Evolutionary conservation across 2,329 filamentous ascomycete genomes (phyloP).

Genomic region (Capronia epimyces): DNA sequence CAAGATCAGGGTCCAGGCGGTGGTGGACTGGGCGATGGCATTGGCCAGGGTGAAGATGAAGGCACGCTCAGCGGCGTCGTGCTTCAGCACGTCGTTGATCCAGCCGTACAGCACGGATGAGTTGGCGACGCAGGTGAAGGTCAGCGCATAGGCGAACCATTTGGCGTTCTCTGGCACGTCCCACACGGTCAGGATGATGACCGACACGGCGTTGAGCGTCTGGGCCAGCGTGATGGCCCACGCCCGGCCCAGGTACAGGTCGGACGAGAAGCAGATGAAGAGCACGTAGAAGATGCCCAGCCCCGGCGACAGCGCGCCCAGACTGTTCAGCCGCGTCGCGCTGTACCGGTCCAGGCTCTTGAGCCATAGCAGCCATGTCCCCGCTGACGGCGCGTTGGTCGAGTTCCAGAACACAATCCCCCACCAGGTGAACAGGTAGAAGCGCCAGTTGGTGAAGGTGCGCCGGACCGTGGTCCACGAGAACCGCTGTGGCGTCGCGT

Average conservation of each 20-base stretch:
- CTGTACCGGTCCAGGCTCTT: conserved; percentile 39
- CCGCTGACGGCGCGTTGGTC: conserved; percentile 39
- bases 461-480: conserved; percentile 34
- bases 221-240: conserved; percentile 44
- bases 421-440: conserved; percentile 43
- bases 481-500: conserved; percentile 36
- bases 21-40: conserved; percentile 50
- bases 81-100: conserved; percentile 48
- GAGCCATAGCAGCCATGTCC: conserved; percentile 41
- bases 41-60: conserved; percentile 51
- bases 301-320: conserved; percentile 43
- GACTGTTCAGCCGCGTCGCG: conserved; percentile 43
- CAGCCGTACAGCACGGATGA: conserved; percentile 18
- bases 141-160: conserved; percentile 17
- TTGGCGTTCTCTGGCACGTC: conserved; percentile 29
- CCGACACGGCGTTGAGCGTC: conserved; percentile 32
- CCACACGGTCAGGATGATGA: conserved; percentile 31
- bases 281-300: conserved; percentile 37
- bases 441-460: conserved; percentile 40
- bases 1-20: conserved; percentile 52
- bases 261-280: conserved; percentile 16
- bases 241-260: conserved; percentile 9
- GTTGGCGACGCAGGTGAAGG: conserved; percentile 13
- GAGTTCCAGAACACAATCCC: conserved; percentile 39
- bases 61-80: conserved; percentile 45